phyloP scores from a whole-genome alignment of 1,284 basidiomycete genomes.

The Sanghuangporus baumii region DNA sequence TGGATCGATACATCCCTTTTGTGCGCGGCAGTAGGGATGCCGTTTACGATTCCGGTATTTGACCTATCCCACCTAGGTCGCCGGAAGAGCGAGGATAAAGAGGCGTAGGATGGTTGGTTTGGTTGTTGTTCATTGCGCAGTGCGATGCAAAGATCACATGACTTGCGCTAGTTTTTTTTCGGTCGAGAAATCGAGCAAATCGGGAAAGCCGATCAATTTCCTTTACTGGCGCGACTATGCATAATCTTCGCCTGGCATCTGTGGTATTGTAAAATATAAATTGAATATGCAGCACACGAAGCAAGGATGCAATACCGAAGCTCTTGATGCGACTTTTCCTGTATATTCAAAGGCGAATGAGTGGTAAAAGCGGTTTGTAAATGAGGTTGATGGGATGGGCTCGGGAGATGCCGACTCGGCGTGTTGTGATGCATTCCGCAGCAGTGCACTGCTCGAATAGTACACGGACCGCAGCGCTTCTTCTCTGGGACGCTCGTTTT shows the following conservation, averaged over 20 bases:
- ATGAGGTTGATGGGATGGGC: not conserved
- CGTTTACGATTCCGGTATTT: constrained; percentile 19
- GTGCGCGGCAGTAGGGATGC: constrained; percentile 20
- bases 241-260: too few relatives aligned
- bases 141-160: not conserved
- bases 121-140: not conserved
- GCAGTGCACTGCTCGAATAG: constrained; percentile 8
- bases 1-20: constrained; percentile 20
- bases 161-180: too few relatives aligned
- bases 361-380: not conserved
- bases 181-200: too few relatives aligned
- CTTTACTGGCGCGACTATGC: too few relatives aligned
- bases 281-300: not conserved
- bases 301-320: not conserved
- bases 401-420: not conserved
- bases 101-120: not conserved
- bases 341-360: not conserved
- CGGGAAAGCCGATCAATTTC: too few relatives aligned
- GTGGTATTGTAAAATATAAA: not conserved
- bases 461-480: constrained; percentile 4
- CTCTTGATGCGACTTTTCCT: not conserved
- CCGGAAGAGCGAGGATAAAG: not conserved
- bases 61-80: constrained; percentile 16
- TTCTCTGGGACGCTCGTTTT: not conserved
- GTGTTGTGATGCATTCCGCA: not conserved